Evolutionary conservation across 2,329 filamentous ascomycete genomes (phyloP), one percentile per base, ranked within the genome.

Genomic region (Pseudogymnoascus sp.): DNA sequence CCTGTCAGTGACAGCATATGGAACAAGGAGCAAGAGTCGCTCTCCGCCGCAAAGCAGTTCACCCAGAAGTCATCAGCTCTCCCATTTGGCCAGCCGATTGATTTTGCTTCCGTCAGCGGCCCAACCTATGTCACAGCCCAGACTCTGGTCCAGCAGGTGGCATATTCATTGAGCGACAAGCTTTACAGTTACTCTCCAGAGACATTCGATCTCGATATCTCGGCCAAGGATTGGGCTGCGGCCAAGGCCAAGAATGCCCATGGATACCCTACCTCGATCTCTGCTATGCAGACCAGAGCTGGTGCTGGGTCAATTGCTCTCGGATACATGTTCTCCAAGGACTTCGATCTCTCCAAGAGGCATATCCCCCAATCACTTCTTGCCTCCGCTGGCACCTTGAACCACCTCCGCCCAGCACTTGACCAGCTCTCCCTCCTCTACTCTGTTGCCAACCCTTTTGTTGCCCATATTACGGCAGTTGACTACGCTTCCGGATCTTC

Each of bases 171-270:
- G 66, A 97, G 93, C 63, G 93, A 97, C 81, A 96, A 96, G 82
- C 87, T 97, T 78, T 99, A 96, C 80, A 90, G 93, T 63, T 97
- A 96, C 81, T 97, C 93, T 2, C 91, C 93, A 29, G 90, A 96
- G 72, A 90, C 91, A 13, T 97, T 97, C 72, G 90, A 96, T 74
- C 83, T 99, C 67, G 93, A 97, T 75, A 77, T 87, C 66, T 91
- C 93, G 56, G 87, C 90, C 62, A 89, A 88, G 75, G 77, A 85
- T 69, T 99, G 95, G 95, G 82, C 85, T 60, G 76, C 78, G 29
- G 78, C 84, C 66, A 80, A 84, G 66, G 87, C 91, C 73, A 80
- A 82, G 74, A 99, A 99, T 79, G 86, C 88, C 67, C 86, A 93
- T 77, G 91, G 91, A 70, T 89, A 93, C 73, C 78, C 86, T 66